phyloP scores from a whole-genome alignment of 148 eudicot genomes.

The Rhododendron ferrugineum region DNA sequence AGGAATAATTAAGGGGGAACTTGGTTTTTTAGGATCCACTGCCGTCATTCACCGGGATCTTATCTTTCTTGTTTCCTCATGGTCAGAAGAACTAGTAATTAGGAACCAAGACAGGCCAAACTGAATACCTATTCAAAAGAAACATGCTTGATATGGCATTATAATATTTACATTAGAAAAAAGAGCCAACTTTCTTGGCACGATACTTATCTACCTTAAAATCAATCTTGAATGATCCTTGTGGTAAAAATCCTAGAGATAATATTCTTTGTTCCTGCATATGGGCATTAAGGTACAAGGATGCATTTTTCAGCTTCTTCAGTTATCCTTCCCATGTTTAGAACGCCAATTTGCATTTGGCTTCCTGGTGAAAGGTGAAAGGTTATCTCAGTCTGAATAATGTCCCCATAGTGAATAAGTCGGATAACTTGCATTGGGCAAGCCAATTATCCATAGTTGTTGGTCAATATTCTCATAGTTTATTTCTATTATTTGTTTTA shows the following conservation, averaged over 20 bases:
- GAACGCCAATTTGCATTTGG: background rate
- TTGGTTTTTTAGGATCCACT: background rate
- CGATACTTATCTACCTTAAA: background rate
- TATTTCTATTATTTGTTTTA: background rate
- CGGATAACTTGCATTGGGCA: background rate
- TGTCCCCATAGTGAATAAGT: background rate
- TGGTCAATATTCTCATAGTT: background rate
- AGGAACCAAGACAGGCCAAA: background rate
- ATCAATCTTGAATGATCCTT: background rate
- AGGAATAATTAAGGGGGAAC: background rate
- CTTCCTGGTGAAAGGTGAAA: background rate
- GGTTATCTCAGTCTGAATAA: background rate
- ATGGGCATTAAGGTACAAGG: background rate
- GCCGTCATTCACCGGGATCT: background rate
- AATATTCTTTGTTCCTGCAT: background rate
- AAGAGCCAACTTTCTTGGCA: background rate
- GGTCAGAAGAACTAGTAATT: background rate
- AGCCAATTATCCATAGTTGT: background rate
- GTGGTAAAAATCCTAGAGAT: background rate
- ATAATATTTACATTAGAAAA: background rate
- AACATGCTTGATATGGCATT: background rate
- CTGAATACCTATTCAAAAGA: background rate
- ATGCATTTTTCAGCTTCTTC: background rate
- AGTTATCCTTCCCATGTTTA: background rate
- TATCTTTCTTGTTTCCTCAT: background rate